Evolutionary conservation across 164 flowering plant genomes (phyloP), one percentile per base, ranked within the genome.

Genomic region (Piper betle): DNA sequence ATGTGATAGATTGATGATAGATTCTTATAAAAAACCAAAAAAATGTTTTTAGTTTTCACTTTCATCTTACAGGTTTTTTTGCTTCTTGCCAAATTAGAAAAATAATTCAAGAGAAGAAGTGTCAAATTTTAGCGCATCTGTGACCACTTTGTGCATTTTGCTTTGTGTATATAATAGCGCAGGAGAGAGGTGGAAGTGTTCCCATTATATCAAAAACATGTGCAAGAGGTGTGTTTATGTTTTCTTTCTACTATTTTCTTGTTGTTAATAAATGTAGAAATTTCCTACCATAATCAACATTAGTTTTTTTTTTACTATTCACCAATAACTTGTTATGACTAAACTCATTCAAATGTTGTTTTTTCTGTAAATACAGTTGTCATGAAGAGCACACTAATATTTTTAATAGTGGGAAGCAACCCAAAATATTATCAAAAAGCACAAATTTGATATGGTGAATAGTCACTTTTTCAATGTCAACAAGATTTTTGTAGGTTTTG

Each of bases 241-340:
- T 15, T 15, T n/a, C n/a, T 25, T 46, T 5, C 50, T 46, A 9
- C 50, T 12, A 46, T 46, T 15, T 2, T 0, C 15, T 46, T 46
- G 15, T 1, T 15, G 2, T 46, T 15, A 25, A 25, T 25, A 25
- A 0, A 25, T 25, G 33, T 25, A 25, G 33, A 25, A 25, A 25
- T 25, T 25, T 25, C 33, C 1, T 25, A 25, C 33, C 2, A 25
- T 25, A 25, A 25, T 25, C 33, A 25, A 25, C 33, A 25, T 25
- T 25, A 25, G 56, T 88, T 75, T 77, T 63, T 25, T 25, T 25
- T 25, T 25, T 25, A 25, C 33, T 25, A 2, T 25, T 25, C 33
- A 25, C 33, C 33, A 25, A 25, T 25, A 25, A 25, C 1, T 25
- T 25, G 33, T 25, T 25, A 25, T 25, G 0, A 46, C 11, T 4